Evolutionary conservation across 176 grass and related monocot species (phyloP), one percentile per base, ranked within the genome.

Genomic region (Aegilops bicornis): DNA sequence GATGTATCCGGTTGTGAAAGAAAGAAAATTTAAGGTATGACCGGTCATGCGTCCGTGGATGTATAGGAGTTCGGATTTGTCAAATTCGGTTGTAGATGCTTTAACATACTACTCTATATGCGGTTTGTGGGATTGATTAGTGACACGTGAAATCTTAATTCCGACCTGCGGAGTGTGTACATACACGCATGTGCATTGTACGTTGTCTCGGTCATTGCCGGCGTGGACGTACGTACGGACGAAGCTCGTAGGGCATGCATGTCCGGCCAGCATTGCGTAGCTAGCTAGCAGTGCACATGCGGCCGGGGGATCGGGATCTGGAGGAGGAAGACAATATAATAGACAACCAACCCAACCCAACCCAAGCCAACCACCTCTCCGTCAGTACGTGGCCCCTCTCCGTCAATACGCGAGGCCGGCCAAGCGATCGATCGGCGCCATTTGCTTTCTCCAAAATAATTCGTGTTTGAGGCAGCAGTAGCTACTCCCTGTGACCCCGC

Each of bases 221-320:
- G 1, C n/a, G 22, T 47, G 70, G 70, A 73, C 23, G 40, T 17
- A 48, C n/a, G 36, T 27, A 45, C 39, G 70, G 39, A 16, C 70
- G 56, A 74, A 74, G 40, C 4, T 25, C 71, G 71, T 74, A 74
- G 71, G 71, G 6, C 23, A 74, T 8, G 71, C 23, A 45, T 73
- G 70, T 25, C 39, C 39, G 70, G 70, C 69, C 6, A n/a, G 35
- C 69, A 59, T 1, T 2, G 12, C 8, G 25, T 10, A 75, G 22
- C 42, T 75, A 27, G 42, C 7, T 73, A 73, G 70, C 70, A 10
- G 42, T 10, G 73, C 42, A 76, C 73, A 50, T 76, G 73, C 73
- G 43, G 73, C 73, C 24, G 72, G 23, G 71, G 23, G 24, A 76
- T 76, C 73, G 73, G 43, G 42, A 76, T 76, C 71, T 74, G 71